Evolutionary conservation across 371 early-diverging fungal species (phyloP).

Genomic region (Quaeritorhiza haematococci): DNA sequence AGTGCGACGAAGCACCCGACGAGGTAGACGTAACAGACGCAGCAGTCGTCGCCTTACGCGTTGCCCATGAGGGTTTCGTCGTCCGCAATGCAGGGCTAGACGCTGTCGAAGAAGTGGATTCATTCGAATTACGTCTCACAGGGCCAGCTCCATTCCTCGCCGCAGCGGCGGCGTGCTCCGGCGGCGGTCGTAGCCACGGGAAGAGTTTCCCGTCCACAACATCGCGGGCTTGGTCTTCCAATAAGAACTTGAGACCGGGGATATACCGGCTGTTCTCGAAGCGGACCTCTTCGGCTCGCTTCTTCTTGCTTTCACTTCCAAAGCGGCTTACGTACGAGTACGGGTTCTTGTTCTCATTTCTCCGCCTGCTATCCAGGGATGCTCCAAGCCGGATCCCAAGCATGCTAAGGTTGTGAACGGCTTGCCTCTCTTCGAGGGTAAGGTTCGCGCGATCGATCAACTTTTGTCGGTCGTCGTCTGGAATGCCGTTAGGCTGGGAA

Average conservation of each 20-base stretch:
- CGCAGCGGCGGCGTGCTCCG: too few species aligned
- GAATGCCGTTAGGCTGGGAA: constrained; percentile 59
- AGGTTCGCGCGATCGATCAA: constrained; percentile 73
- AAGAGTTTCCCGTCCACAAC: constrained; percentile 25
- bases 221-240: constrained; percentile 32
- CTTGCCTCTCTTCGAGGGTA: constrained; percentile 64
- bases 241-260: neutral
- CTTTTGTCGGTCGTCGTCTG: constrained; percentile 61
- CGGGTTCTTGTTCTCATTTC: constrained; percentile 4
- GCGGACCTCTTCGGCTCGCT: constrained; percentile 16
- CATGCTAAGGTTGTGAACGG: constrained; percentile 67
- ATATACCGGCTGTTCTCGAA: neutral
- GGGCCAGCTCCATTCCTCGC: too few species aligned
- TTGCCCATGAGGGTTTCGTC: constrained; percentile 42
- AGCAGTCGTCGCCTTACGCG: constrained; percentile 12
- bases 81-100: constrained; percentile 29
- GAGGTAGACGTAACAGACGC: constrained; percentile 2
- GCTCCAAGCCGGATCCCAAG: constrained; percentile 61
- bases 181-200: constrained; percentile 37
- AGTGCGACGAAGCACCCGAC: too few species aligned
- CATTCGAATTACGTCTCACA: too few species aligned
- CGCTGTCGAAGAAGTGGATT: neutral
- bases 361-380: neutral
- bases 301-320: too few species aligned
- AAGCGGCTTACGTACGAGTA: constrained; percentile 12